Evolutionary conservation across 768 basidiomycete genomes (phyloP).

Genomic region (Dentipellis sp.): DNA sequence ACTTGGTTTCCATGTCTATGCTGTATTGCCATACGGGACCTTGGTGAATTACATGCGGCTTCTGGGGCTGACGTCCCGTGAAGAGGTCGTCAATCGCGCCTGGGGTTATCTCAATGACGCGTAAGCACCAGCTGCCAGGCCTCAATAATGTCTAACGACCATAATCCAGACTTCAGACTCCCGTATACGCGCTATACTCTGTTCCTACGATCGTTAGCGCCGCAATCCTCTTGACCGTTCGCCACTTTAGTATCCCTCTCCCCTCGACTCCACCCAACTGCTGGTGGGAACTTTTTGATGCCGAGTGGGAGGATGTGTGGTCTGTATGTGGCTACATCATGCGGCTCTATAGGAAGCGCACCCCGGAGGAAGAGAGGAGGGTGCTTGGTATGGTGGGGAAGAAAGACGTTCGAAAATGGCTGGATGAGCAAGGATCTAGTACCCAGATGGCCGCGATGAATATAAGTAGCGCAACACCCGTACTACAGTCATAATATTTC

Average conservation of each 20-base stretch:
- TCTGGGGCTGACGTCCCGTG: slow-evolving; percentile 70
- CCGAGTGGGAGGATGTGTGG: slow-evolving; percentile 83
- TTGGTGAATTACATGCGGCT: slow-evolving; percentile 91
- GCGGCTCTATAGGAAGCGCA: slow-evolving; percentile 62
- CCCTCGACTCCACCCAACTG: slow-evolving; percentile 61
- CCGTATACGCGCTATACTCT: slow-evolving; percentile 83
- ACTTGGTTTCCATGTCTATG: slow-evolving; percentile 90
- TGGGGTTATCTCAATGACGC: slow-evolving; percentile 98
- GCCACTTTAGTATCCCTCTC: slow-evolving; percentile 63
- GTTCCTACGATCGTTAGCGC: slow-evolving; percentile 87
- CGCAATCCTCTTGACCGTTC: slow-evolving; percentile 73
- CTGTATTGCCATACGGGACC: slow-evolving; percentile 88
- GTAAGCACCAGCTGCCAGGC: slow-evolving; percentile 39
- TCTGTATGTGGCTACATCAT: slow-evolving; percentile 77
- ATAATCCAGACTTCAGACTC: slow-evolving; percentile 75
- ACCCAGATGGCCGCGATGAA: no score
- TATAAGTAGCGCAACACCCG: no score
- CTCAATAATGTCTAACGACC: slow-evolving; percentile 3
- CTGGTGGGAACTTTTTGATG: slow-evolving; percentile 96
- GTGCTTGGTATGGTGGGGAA: slow-evolving; percentile 56
- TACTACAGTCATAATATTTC: no score
- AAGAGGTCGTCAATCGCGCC: slow-evolving; percentile 63
- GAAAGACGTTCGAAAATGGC: slow-evolving; percentile 75
- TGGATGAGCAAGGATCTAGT: slow-evolving; percentile 19
- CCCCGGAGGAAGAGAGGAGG: slow-evolving; percentile 34